Evolutionary conservation across 768 basidiomycete species (phyloP), one percentile per base, ranked within the genome.

Genomic region (Vishniacozyma victoriae): DNA sequence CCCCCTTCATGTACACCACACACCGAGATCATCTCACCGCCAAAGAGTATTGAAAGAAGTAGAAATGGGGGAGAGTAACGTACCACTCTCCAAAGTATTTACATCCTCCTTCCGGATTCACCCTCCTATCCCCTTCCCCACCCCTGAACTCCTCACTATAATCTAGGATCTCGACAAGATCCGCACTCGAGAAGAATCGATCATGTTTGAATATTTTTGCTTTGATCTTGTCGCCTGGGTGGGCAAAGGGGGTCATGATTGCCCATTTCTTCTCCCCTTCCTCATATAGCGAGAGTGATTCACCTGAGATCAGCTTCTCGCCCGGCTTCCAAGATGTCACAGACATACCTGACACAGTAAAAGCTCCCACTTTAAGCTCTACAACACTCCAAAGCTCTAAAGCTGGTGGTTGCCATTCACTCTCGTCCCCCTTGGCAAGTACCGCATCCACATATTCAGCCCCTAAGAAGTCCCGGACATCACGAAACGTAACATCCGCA

Each of bases 51-150:
- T n/a, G n/a, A n/a, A n/a, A n/a, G n/a, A n/a, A n/a, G n/a, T n/a
- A n/a, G n/a, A n/a, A n/a, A n/a, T n/a, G n/a, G 29, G 26, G 35
- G 31, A 25, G 11, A 1, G 9, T 15, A 27, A 60, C 69, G 53
- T 19, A 87, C 71, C 92, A 97, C 31, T 74, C 75, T 0, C 85
- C 85, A 74, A 95, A 97, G 68, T 97, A 91, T 53, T 81, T 80
- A 74, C 93, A 97, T 52, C 77, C 75, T 0, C 86, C 78, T 19
- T 80, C 75, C 23, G 70, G 76, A 57, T 80, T 75, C 57, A 90
- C 86, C 44, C 91, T 75, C 46, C 52, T 67, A 85, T 90, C n/a
- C 9, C 68, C 68, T 18, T 66, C 58, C 18, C 57, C 58, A n/a
- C 68, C 55, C 48, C 64, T 49, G 29, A 48, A 54, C 51, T 53